These are phyloP conservation scores for Umbelopsis sp. DNA, from an alignment of 371 early-diverging fungal genomes.

Conservation along the genomic window DNA sequence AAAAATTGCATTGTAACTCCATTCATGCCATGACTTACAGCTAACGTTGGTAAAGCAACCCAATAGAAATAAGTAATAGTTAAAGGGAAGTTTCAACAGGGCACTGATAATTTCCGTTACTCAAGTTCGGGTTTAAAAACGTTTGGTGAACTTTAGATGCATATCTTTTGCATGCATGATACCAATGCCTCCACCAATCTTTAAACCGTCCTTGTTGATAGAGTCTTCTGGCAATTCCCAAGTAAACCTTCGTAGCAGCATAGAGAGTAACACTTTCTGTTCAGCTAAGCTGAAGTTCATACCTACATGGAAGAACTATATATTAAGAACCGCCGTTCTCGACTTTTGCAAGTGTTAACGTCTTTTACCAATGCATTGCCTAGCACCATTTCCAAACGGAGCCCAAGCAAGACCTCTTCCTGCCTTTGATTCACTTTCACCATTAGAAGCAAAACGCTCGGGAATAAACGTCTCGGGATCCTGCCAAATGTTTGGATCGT, in stretches of 20 bases:
- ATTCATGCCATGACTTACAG: no score
- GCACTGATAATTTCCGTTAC: no score
- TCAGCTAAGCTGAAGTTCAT: constrained; percentile 28
- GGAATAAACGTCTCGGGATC: constrained; percentile 28
- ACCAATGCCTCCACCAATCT: constrained; percentile 11
- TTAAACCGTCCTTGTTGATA: constrained; percentile 18
- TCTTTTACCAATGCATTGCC: constrained; percentile 43
- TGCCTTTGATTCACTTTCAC: constrained; percentile 22
- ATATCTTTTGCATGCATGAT: constrained; percentile 21
- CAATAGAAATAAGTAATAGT: no score
- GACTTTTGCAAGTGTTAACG: no score
- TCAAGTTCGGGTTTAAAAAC: no score
- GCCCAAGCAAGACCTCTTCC: constrained; percentile 44
- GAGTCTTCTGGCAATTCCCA: constrained; percentile 22
- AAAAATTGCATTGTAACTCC: no score
- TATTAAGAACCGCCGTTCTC: neutral
- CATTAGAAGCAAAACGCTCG: constrained; percentile 28
- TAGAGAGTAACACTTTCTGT: constrained; percentile 25
- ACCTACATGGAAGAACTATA: constrained; percentile 16
- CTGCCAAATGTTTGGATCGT: constrained; percentile 26
- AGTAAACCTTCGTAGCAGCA: constrained; percentile 26
- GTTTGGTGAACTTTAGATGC: constrained; percentile 25
- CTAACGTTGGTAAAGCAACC: no score
- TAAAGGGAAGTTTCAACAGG: no score
- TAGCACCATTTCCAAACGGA: constrained; percentile 52